Base-by-base conservation (phyloP, 257 asterid genomes). In the Nicotiana paniculata region DNA sequence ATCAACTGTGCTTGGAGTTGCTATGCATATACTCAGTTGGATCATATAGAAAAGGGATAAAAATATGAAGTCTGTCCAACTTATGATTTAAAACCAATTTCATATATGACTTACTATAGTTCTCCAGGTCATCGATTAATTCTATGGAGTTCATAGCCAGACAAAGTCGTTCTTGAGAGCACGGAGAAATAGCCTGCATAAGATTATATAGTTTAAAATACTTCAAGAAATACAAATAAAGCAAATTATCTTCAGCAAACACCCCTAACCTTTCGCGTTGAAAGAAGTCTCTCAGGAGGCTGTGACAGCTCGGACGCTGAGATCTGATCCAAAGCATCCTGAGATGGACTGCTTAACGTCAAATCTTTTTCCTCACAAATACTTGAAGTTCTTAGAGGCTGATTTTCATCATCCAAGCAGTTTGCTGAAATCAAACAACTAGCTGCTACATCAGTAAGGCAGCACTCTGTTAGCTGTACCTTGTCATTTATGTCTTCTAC, bases 161-260 rank as follows among this genome's bases (percentile, higher is more conserved):
- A 77, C 91, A 87, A 81, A 90, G 72, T 58, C 81, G 86, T 87
- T 92, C 96, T 86, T 89, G 91, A 81, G 97, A 89, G 79, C 90
- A 87, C 83, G 99, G 98, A 85, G 97, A 87, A 68, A 91, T 86
- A 69, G 89, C 95, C 98, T 95, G 93, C 85, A 86, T 39, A 87
- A 69, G 55, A 87, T 70, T 28, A 65, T 58, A 39, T 77, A 33
- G 46, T 59, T 80, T 55, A 21, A 87, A 77, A 68, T 57, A 76
- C 78, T 66, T 35, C 75, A 82, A 39, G 75, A 21, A 81, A 61
- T 61, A 67, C 26, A 68, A 51, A 72, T 18, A 79, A 80, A 81
- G 21, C 58, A 68, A 86, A 79, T 32, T 43, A 81, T 76, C 55
- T 67, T 43, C 82, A 66, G 55, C 72, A 85, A 37, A 89, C 79